Evolutionary conservation across 2,329 filamentous ascomycete species (phyloP), one percentile per base, ranked within the genome.

Genomic region (Ceratocystis variospora): DNA sequence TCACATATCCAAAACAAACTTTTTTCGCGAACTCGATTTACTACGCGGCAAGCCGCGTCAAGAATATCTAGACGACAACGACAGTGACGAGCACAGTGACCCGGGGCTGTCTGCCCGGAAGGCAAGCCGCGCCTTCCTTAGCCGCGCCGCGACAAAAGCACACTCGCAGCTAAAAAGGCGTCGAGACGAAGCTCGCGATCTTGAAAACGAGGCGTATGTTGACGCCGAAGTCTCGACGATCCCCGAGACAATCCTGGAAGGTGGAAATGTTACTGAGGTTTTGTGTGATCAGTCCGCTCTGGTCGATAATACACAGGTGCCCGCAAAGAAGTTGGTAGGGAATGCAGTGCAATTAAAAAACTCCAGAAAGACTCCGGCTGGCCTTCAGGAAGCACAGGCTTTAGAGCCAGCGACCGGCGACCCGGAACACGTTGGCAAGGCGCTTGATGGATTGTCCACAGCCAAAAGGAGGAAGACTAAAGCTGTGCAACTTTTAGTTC

Each of bases 21-120:
- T 41, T 19, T 66, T 66, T 33, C 31, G 53, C 28, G 45, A 50
- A 3, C 45, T 66, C 7, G 64, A 66, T 31, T 48, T 41, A 48
- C 31, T 65, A 2, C 37, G 53, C 7, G 33, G 53, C 2, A 31
- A 61, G 15, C 53, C 63, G 17, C 41, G 48, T 17, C 12, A 15
- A 2, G 19, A 31, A 28, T 61, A 33, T 19, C 6, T 59, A 22
- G 22, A 48, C n/a, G 63, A 15, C 2, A 50, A 46, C n/a, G 64
- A 66, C 1, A 61, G 55, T 8, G 64, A 66, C 7, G 57, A 61
- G 7, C 44, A 66, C 10, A 66, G 64, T 22, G 55, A 66, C 19
- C 44, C 53, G 5, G 55, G 31, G 17, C 15, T 37, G 2, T 66
- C 64, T 10, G 41, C 48, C 15, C 64, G 57, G 17, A 31, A 45